phyloP scores from a whole-genome alignment of 352 stramenopile species.

The Achlya hypogyna region DNA sequence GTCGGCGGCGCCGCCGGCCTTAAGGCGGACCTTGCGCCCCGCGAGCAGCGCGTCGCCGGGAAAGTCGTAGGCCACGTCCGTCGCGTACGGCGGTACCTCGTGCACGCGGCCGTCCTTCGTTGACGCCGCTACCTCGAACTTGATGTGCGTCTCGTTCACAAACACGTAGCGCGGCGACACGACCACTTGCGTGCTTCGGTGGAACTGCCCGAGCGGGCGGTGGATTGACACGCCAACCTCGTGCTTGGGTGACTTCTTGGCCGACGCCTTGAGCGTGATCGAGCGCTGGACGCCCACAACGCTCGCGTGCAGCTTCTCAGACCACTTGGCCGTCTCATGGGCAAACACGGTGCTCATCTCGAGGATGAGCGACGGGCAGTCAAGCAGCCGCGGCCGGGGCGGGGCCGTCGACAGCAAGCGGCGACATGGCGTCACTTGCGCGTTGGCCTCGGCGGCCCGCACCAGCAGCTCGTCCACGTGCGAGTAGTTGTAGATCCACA shows the following conservation, averaged over 20 bases:
- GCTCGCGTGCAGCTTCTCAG: constrained; percentile 76
- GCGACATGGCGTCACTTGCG: constrained; percentile 46
- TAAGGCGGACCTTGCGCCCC: neutral
- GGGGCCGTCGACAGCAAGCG: constrained; percentile 39
- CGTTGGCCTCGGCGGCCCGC: constrained; percentile 49
- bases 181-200: constrained; percentile 78
- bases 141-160: constrained; percentile 68
- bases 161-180: constrained; percentile 81
- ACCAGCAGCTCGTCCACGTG: constrained; percentile 73
- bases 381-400: constrained; percentile 70
- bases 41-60: neutral
- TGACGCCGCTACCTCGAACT: constrained; percentile 66
- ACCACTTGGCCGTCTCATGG: constrained; percentile 75
- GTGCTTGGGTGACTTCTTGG: constrained; percentile 54
- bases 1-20: constrained; percentile 1
- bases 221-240: constrained; percentile 83
- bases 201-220: constrained; percentile 74
- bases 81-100: constrained; percentile 40
- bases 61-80: constrained; percentile 17
- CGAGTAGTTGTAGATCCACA: constrained; percentile 88
- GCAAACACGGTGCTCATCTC: constrained; percentile 83
- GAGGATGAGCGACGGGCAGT: constrained; percentile 71
- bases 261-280: constrained; percentile 66
- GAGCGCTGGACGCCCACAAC: constrained; percentile 79
- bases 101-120: constrained; percentile 41